Evolutionary conservation across 2,329 filamentous ascomycete species (phyloP).

Genomic region (Apiospora phragmitis): DNA sequence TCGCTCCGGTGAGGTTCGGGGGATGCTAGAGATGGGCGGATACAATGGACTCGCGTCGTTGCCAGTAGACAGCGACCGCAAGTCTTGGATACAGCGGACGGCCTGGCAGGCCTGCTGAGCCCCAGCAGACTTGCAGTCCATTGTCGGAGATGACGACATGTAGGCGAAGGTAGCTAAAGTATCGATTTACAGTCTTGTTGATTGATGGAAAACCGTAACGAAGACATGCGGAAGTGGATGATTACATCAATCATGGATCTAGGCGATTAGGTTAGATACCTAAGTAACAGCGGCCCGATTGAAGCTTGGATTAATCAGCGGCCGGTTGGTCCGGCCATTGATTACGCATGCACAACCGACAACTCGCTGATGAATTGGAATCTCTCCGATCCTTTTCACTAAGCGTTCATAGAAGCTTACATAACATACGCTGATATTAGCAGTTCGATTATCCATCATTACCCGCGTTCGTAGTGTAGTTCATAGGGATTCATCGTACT

Average conservation of each 20-base stretch:
- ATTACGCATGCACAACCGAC: neutral
- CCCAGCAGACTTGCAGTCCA: neutral
- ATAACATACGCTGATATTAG: neutral
- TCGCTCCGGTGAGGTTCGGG: constrained; percentile 37
- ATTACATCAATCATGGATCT: neutral
- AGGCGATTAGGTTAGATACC: neutral
- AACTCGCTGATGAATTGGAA: neutral
- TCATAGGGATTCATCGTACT: neutral
- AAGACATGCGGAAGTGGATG: neutral
- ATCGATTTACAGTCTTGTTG: neutral
- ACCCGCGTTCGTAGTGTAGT: neutral
- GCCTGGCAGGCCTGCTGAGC: neutral
- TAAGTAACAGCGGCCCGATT: neutral
- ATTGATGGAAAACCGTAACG: neutral
- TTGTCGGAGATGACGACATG: neutral
- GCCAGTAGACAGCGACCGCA: neutral
- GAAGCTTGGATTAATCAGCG: constrained; percentile 2
- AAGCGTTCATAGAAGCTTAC: neutral
- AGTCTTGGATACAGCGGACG: neutral
- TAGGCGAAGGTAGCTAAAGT: too few species aligned
- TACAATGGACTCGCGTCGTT: constrained; percentile 16
- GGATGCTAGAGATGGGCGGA: constrained; percentile 34
- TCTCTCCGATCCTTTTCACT: neutral
- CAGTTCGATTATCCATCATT: neutral
- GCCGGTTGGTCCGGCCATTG: neutral